Conservation (phyloP, 345 rosid species). For the Hibiscus trionum region DNA sequence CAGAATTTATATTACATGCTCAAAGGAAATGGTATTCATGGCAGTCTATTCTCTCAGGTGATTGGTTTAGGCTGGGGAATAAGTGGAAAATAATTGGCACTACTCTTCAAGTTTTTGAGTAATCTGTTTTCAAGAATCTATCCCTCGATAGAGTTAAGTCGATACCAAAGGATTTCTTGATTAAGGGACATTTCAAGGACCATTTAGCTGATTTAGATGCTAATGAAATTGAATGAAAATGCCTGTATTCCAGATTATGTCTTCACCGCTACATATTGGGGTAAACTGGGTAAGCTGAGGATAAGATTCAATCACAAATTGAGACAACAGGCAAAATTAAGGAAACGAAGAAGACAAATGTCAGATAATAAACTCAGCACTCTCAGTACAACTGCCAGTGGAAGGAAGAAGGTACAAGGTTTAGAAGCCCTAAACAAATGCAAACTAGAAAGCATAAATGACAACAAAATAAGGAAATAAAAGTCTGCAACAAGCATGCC, state of each 20-base stretch:
- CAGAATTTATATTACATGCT: background rate
- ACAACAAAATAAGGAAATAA: conserved; percentile 23
- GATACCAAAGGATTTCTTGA: conserved; percentile 8
- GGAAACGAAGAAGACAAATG: conserved; percentile 2
- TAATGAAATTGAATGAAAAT: background rate
- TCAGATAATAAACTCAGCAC: conserved; percentile 10
- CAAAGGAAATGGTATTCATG: background rate
- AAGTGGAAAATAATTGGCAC: background rate
- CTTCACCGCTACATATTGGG: conserved; percentile 1
- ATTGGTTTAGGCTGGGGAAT: background rate
- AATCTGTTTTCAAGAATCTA: background rate
- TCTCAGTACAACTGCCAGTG: conserved; percentile 27
- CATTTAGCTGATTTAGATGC: conserved; percentile 5
- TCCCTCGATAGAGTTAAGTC: background rate
- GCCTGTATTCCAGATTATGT: conserved; percentile 15
- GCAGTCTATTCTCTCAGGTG: background rate
- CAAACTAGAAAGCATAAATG: conserved; percentile 14
- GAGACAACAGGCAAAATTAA: conserved; percentile 6
- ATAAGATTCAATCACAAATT: conserved; percentile 6
- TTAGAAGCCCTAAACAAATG: conserved; percentile 15
- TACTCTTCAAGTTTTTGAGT: background rate
- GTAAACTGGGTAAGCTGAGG: conserved; percentile 7
- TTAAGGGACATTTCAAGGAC: background rate
- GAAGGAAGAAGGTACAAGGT: conserved; percentile 30
- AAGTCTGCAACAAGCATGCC: conserved; percentile 37